A percentile compares a stretch with the other conserved stretches of the same genome.
Evolutionary conservation across 2,329 filamentous ascomycete genomes (phyloP).

Genomic region (Arthrobotrys megalospora): DNA sequence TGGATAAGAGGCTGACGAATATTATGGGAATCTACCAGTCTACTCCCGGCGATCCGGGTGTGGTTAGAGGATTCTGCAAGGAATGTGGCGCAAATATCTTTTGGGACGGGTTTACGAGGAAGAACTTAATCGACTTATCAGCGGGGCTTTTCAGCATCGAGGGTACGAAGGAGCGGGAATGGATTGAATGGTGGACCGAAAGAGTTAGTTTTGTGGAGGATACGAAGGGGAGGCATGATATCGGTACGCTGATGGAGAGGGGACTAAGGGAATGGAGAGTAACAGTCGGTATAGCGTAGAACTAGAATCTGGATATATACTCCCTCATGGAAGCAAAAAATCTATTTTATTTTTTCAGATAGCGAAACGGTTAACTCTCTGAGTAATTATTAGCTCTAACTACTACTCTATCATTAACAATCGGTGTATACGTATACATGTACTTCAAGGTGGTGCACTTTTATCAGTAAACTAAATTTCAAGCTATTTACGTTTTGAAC

Average conservation of each 20-base stretch:
- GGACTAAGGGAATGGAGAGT: constrained; percentile 37
- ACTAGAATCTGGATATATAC: no score
- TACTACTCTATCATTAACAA: no score
- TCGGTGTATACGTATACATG: no score
- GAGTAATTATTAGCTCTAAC: no score
- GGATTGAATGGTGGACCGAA: constrained; percentile 76
- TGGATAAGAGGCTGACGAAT: constrained; percentile 66
- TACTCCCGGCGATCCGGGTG: constrained; percentile 67
- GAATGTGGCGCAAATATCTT: constrained; percentile 77
- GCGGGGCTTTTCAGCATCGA: constrained; percentile 73
- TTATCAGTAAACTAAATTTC: no score
- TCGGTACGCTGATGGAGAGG: constrained; percentile 25
- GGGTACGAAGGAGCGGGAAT: constrained; percentile 73
- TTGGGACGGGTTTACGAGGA: constrained; percentile 73
- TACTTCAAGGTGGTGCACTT: no score
- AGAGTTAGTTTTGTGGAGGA: constrained; percentile 76
- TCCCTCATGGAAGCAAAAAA: no score
- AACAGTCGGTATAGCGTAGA: not conserved
- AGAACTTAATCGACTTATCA: constrained; percentile 76
- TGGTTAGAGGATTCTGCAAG: constrained; percentile 75
- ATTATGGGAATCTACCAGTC: constrained; percentile 72
- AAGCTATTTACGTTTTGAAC: no score
- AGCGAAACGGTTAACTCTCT: no score
- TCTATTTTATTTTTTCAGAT: no score
- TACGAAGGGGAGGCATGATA: constrained; percentile 63